Conservation (phyloP, 2,329 filamentous ascomycete species). For the Aspergillus sp. region DNA sequence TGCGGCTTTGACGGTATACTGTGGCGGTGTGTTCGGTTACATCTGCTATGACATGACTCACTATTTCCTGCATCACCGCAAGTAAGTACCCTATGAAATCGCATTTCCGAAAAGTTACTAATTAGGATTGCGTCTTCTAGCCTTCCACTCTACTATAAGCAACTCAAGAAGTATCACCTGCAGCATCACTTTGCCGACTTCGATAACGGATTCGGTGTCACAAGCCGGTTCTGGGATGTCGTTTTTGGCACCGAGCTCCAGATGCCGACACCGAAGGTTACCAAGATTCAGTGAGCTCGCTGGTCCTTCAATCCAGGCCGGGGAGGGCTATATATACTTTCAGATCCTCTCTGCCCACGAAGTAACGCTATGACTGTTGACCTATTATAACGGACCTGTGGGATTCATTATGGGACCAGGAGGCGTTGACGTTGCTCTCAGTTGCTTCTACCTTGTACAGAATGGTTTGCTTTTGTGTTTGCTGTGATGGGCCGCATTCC, state of each 20-base stretch:
- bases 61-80: conserved; percentile 97
- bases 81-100: conserved; percentile 49
- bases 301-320: not conserved
- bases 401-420: not conserved
- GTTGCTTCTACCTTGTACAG: not conserved
- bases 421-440: not conserved
- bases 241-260: conserved; percentile 86
- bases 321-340: not conserved
- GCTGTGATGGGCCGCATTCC: not conserved
- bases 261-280: conserved; percentile 33
- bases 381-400: not conserved
- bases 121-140: conserved; percentile 33
- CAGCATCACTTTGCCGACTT: conserved; percentile 98
- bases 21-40: conserved; percentile 92
- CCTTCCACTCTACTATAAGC: conserved; percentile 83
- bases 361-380: conserved; percentile 13
- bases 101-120: conserved; percentile 5
- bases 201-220: conserved; percentile 95
- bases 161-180: conserved; percentile 95
- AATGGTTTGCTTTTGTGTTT: not conserved
- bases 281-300: conserved; percentile 34
- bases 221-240: conserved; percentile 91
- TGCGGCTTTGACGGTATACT: conserved; percentile 74
- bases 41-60: conserved; percentile 96
- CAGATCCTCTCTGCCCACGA: conserved; percentile 7